Percentiles rank a stretch among this genome's conserved stretches.
Conservation (phyloP, 306 rosid genomes). For the Sicyos baderoa region DNA sequence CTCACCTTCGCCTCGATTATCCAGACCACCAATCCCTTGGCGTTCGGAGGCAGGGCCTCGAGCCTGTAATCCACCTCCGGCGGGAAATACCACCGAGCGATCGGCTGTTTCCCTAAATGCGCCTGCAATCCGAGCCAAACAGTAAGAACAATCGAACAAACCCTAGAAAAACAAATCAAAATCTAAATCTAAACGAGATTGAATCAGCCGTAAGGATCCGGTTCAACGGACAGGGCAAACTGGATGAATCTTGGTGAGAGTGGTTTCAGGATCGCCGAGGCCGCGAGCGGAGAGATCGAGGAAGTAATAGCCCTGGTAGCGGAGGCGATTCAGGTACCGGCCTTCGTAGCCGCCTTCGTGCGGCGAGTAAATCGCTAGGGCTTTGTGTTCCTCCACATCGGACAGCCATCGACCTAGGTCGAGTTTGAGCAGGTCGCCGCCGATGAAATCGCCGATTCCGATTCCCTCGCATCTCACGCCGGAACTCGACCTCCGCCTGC, state of each 20-base stretch:
- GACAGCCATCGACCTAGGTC: constrained; percentile 78
- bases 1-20: constrained; percentile 52
- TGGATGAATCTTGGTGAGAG: constrained; percentile 85
- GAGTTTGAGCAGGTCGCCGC: constrained; percentile 63
- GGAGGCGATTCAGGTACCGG: constrained; percentile 56
- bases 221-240: constrained; percentile 75
- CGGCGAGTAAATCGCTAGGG: constrained; percentile 81
- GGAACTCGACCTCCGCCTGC: constrained; percentile 7
- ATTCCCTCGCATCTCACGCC: constrained; percentile 50
- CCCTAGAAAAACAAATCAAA: neutral
- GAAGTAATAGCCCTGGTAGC: constrained; percentile 75
- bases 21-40: constrained; percentile 63
- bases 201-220: neutral
- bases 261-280: constrained; percentile 84
- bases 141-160: neutral
- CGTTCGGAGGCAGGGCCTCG: constrained; percentile 74
- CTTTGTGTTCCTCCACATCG: constrained; percentile 91
- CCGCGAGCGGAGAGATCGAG: constrained; percentile 82
- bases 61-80: constrained; percentile 95
- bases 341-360: constrained; percentile 98
- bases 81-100: constrained; percentile 88
- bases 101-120: constrained; percentile 55
- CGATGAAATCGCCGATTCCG: constrained; percentile 64
- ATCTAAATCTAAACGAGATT: neutral
- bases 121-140: constrained; percentile 27